A percentile compares a stretch with the other conserved stretches of the same genome.
Conservation (phyloP, 2,329 filamentous ascomycete species). For the Fonsecaea nubica region DNA sequence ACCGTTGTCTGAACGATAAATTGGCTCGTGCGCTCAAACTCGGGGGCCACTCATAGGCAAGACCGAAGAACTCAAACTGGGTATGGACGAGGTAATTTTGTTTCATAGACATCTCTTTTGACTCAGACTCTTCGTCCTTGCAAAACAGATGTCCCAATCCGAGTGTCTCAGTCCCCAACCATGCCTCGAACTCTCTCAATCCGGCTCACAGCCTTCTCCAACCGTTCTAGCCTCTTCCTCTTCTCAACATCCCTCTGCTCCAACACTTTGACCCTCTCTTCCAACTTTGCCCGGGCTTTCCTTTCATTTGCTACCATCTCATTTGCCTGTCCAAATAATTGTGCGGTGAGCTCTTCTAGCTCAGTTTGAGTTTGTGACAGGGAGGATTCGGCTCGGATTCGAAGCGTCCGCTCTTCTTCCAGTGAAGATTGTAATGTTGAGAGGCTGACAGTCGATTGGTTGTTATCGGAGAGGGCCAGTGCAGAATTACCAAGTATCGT, state of each 20-base stretch:
- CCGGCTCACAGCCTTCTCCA: conserved; percentile 64
- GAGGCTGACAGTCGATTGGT: conserved; percentile 43
- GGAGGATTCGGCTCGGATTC: conserved; percentile 64
- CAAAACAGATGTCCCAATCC: not conserved
- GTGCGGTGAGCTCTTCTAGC: conserved; percentile 66
- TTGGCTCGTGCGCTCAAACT: not conserved
- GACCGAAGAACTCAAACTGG: not conserved
- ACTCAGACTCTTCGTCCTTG: not conserved
- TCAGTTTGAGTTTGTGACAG: conserved; percentile 62
- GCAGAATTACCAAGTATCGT: conserved; percentile 37
- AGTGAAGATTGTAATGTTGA: conserved; percentile 60
- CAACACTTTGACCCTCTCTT: conserved; percentile 55
- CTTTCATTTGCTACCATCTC: conserved; percentile 71
- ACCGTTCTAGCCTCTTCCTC: conserved; percentile 58
- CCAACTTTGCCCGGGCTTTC: conserved; percentile 61
- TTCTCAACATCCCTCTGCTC: conserved; percentile 58
- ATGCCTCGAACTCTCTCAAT: conserved; percentile 63
- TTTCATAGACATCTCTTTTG: not conserved
- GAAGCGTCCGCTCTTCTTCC: conserved; percentile 60
- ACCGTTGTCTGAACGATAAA: not conserved
- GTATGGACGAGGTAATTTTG: not conserved
- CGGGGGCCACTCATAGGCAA: not conserved
- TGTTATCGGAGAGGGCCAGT: conserved; percentile 18
- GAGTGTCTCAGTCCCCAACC: conserved; percentile 47
- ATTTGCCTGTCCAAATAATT: conserved; percentile 68